phyloP scores from a whole-genome alignment of 2,329 filamentous ascomycete genomes.

The Penicillium sp. region DNA sequence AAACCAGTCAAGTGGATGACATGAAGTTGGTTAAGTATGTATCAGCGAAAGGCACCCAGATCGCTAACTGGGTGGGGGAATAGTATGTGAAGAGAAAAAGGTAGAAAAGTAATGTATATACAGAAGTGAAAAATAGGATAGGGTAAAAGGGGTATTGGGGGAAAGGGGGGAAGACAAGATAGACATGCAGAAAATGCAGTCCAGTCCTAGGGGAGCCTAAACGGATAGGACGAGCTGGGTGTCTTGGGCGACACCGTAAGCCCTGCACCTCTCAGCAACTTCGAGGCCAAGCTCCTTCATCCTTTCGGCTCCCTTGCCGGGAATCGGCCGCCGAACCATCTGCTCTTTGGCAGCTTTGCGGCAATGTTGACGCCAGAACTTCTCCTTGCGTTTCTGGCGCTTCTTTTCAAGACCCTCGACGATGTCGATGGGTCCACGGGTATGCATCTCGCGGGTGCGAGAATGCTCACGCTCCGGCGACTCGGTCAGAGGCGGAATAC shows the following conservation, averaged over 20 bases:
- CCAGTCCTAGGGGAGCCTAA: slow-evolving; percentile 44
- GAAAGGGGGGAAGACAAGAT: slow-evolving; percentile 37
- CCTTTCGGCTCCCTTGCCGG: slow-evolving; percentile 86
- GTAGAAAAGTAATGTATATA: slow-evolving; percentile 29
- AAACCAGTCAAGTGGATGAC: slow-evolving; percentile 32
- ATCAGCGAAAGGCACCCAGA: slow-evolving; percentile 37
- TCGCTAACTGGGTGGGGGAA: slow-evolving; percentile 23
- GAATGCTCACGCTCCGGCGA: slow-evolving; percentile 44
- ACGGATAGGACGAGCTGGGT: slow-evolving; percentile 74
- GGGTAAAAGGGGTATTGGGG: slow-evolving; percentile 15
- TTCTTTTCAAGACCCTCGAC: slow-evolving; percentile 96
- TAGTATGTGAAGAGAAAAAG: slow-evolving; percentile 15
- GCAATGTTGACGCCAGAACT: slow-evolving; percentile 88
- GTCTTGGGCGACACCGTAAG: slow-evolving; percentile 61
- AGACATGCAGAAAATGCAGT: slow-evolving; percentile 22
- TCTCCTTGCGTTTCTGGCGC: slow-evolving; percentile 89
- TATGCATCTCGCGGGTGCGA: slow-evolving; percentile 62
- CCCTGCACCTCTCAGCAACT: slow-evolving; percentile 80
- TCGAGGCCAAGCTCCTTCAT: slow-evolving; percentile 92
- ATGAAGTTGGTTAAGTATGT: slow-evolving; percentile 36
- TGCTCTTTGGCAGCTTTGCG: slow-evolving; percentile 76
- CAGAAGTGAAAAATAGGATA: slow-evolving; percentile 19
- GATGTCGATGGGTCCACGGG: slow-evolving; percentile 95
- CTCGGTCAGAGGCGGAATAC: slow-evolving; percentile 43
- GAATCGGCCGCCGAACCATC: slow-evolving; percentile 67